Evolutionary conservation across 805 yeast genomes (phyloP).

Genomic region (Yarrowia sp.): DNA sequence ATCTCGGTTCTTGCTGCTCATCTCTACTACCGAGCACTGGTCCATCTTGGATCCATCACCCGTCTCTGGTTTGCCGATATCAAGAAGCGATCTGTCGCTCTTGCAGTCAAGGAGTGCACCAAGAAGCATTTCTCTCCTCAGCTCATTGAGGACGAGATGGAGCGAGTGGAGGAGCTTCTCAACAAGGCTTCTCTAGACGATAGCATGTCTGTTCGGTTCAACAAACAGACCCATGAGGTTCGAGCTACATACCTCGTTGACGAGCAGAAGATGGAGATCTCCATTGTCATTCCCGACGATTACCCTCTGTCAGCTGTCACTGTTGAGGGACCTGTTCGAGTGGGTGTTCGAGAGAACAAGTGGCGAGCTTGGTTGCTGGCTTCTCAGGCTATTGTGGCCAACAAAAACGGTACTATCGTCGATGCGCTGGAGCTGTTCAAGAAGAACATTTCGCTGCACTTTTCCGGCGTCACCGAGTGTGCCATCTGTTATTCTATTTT

Average conservation of each 20-base stretch:
- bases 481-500: constrained; percentile 94
- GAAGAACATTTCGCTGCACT: constrained; percentile 80
- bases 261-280: constrained; percentile 84
- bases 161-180: constrained; percentile 57
- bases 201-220: constrained; percentile 64
- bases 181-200: constrained; percentile 47
- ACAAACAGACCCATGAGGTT: constrained; percentile 68
- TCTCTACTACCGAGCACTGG: constrained; percentile 68
- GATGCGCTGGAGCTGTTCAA: constrained; percentile 73
- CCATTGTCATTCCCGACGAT: constrained; percentile 71
- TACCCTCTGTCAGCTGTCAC: constrained; percentile 80
- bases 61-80: constrained; percentile 59
- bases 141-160: constrained; percentile 64
- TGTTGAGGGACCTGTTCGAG: constrained; percentile 77
- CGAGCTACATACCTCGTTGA: constrained; percentile 78
- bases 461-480: constrained; percentile 95
- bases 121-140: constrained; percentile 67
- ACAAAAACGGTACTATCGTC: constrained; percentile 59
- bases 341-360: constrained; percentile 89
- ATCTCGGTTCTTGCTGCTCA: constrained; percentile 64
- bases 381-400: constrained; percentile 79
- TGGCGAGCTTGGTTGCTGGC: constrained; percentile 97
- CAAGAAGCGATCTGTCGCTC: constrained; percentile 69
- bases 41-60: constrained; percentile 32
- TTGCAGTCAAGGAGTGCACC: constrained; percentile 67